These are phyloP conservation scores for Camelina hispida DNA, from an alignment of 345 rosid species.

Conservation along the genomic window DNA sequence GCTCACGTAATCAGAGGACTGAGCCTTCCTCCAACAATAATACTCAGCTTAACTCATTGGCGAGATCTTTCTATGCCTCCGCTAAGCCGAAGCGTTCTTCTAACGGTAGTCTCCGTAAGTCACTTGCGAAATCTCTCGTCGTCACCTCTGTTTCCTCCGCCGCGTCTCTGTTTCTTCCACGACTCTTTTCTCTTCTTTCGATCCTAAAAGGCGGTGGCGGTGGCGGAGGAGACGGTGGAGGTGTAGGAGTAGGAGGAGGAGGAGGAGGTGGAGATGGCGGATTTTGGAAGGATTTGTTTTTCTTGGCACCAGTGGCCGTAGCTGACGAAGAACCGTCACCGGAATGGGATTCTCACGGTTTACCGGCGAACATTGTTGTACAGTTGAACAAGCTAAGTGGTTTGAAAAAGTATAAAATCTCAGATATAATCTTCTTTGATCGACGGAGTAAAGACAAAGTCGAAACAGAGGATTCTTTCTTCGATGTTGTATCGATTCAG, in stretches of 20 bases:
- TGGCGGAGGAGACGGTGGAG: conserved; percentile 9
- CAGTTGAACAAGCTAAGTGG: conserved; percentile 76
- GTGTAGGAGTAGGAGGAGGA: neutral
- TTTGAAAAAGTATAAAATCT: conserved; percentile 70
- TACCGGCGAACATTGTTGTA: conserved; percentile 76
- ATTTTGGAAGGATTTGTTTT: conserved; percentile 61
- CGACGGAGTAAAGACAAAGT: conserved; percentile 56
- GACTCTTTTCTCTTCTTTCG: neutral
- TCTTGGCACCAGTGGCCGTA: conserved; percentile 48
- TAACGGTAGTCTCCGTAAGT: conserved; percentile 34
- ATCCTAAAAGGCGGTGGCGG: neutral
- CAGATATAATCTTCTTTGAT: conserved; percentile 75
- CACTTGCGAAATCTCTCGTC: conserved; percentile 48
- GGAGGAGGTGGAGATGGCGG: conserved; percentile 55
- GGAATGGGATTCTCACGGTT: conserved; percentile 87
- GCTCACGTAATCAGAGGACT: conserved; percentile 1
- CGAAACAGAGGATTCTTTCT: conserved; percentile 71
- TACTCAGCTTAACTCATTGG: neutral
- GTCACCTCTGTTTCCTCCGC: conserved; percentile 48
- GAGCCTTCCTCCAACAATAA: neutral
- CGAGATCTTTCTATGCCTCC: neutral
- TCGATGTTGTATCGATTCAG: conserved; percentile 76
- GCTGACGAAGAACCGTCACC: conserved; percentile 63
- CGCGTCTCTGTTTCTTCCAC: conserved; percentile 44
- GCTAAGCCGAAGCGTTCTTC: neutral